Percentiles rank a stretch among this genome's conserved stretches.
Conservation (phyloP, 345 rosid genomes). For the Rhodamnia rubescens region DNA sequence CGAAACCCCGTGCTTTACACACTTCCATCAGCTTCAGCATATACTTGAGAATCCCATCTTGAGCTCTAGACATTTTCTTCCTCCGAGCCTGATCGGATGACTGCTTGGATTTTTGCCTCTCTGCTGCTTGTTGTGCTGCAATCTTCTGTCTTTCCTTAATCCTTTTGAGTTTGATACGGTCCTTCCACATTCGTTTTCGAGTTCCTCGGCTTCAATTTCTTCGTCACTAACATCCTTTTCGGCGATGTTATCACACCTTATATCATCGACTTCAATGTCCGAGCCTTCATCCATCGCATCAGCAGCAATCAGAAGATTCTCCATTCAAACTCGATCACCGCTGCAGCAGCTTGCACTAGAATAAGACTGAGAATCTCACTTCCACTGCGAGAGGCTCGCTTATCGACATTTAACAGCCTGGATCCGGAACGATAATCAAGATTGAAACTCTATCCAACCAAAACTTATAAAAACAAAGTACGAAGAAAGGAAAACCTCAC, state of each 20-base stretch:
- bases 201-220: slow-evolving; percentile 78
- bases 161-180: slow-evolving; percentile 71
- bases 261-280: slow-evolving; percentile 63
- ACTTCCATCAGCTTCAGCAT: slow-evolving; percentile 99
- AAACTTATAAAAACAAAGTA: neutral
- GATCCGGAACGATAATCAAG: neutral
- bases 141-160: slow-evolving; percentile 72
- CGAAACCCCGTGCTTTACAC: slow-evolving; percentile 91
- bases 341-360: neutral
- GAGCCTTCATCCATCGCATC: slow-evolving; percentile 27
- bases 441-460: neutral
- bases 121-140: slow-evolving; percentile 56
- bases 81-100: slow-evolving; percentile 86
- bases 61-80: slow-evolving; percentile 99
- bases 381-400: neutral
- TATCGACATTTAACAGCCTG: neutral
- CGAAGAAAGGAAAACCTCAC: neutral
- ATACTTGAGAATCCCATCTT: slow-evolving; percentile 96
- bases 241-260: slow-evolving; percentile 60
- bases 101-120: slow-evolving; percentile 67
- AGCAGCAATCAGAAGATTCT: slow-evolving; percentile 4
- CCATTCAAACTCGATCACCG: neutral
- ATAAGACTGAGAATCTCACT: neutral
- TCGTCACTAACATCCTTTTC: slow-evolving; percentile 97
- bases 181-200: slow-evolving; percentile 98